Percentiles rank a stretch among this genome's conserved stretches.
Conservation (phyloP, 1,139 yeast genomes). For the Scheffersomyces stambukii region DNA sequence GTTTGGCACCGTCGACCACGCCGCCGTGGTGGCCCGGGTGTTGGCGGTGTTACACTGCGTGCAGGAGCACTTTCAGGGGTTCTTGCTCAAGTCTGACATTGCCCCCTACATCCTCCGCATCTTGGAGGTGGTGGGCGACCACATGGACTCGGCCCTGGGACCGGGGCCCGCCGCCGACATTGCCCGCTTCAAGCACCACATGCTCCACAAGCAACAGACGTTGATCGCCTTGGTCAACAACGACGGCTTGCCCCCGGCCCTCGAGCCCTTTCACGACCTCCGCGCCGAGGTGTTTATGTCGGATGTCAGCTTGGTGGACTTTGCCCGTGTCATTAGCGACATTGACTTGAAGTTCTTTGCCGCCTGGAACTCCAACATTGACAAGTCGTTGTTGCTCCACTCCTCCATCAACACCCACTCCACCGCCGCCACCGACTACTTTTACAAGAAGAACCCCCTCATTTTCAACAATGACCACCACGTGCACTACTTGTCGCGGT, state of each 20-base stretch:
- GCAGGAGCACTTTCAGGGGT: slow-evolving; percentile 35
- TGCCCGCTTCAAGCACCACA: slow-evolving; percentile 24
- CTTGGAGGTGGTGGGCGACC: slow-evolving; percentile 19
- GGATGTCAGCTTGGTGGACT: slow-evolving; percentile 40
- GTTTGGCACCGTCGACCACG: slow-evolving; percentile 19
- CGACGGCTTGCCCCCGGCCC: slow-evolving; percentile 12
- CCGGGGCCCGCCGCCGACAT: slow-evolving; percentile 9
- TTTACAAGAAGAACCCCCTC: slow-evolving; percentile 42
- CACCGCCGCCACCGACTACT: slow-evolving; percentile 19
- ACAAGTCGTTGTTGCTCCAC: slow-evolving; percentile 37
- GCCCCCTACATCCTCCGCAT: slow-evolving; percentile 37
- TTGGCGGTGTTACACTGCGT: slow-evolving; percentile 30
- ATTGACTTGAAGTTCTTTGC: slow-evolving; percentile 55
- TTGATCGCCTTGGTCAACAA: slow-evolving; percentile 27
- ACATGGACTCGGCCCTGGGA: no score
- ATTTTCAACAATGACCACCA: slow-evolving; percentile 66
- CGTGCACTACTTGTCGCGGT: slow-evolving; percentile 72
- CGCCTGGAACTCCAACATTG: slow-evolving; percentile 71
- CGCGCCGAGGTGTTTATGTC: slow-evolving; percentile 35
- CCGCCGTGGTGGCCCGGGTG: slow-evolving; percentile 38
- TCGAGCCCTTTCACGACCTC: slow-evolving; percentile 30
- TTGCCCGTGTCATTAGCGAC: slow-evolving; percentile 53
- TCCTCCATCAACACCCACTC: slow-evolving; percentile 19
- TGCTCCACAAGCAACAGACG: slow-evolving; percentile 34
- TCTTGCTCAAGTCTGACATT: slow-evolving; percentile 34